Conservation (phyloP, 441 rosid genomes). For the Gossypium schwendimanii region DNA sequence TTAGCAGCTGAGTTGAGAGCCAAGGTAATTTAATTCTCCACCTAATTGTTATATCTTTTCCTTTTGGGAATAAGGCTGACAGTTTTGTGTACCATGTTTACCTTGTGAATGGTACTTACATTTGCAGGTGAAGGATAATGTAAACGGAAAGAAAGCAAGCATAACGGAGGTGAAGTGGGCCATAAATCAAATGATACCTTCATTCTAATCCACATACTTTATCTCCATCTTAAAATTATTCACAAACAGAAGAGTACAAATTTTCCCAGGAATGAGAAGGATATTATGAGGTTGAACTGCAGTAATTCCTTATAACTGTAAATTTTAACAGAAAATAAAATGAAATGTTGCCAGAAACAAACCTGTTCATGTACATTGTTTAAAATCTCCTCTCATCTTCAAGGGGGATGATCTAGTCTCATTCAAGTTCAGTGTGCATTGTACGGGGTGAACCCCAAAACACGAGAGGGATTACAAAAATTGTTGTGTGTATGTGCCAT, state of each 20-base stretch:
- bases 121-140: constrained; percentile 51
- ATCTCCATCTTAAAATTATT: too few relatives aligned
- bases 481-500: not conserved
- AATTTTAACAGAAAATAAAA: not conserved
- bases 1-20: constrained; percentile 77
- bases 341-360: not conserved
- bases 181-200: constrained; percentile 54
- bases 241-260: not conserved
- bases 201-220: not conserved
- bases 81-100: not conserved
- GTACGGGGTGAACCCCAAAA: not conserved
- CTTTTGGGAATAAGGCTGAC: not conserved
- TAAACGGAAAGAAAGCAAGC: constrained; percentile 31
- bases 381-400: too few relatives aligned
- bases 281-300: not conserved
- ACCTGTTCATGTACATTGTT: not conserved
- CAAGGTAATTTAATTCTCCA: constrained; percentile 32
- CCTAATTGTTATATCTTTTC: not conserved
- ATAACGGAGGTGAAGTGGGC: constrained; percentile 60
- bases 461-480: not conserved
- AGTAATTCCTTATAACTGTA: not conserved
- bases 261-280: not conserved
- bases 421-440: not conserved
- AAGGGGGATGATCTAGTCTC: not conserved
- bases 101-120: not conserved